Base-by-base conservation (phyloP, 257 asterid genomes). In the Striga asiatica region DNA sequence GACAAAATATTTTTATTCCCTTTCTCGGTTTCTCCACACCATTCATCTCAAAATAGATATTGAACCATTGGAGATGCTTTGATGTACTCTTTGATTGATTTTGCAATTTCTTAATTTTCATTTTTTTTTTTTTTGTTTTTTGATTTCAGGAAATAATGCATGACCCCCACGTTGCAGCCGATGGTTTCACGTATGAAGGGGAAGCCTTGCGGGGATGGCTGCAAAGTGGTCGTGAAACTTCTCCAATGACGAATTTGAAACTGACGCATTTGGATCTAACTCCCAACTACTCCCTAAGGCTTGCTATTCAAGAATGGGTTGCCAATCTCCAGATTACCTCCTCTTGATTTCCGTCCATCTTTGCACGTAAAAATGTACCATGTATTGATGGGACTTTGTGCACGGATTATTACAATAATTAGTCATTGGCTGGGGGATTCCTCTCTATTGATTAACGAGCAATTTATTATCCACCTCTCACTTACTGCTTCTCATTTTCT, bases 121-220 rank as follows among this genome's bases (percentile, higher is more conserved):
- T n/a, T n/a, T n/a, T n/a, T n/a, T n/a, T n/a, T n/a, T n/a, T n/a
- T n/a, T n/a, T n/a, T n/a, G n/a, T n/a, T n/a, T n/a, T n/a, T 63
- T 12, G 28, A 10, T 71, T 72, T 51, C 94, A 89, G 97, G 97
- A 89, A 68, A 72, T 85, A 64, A 85, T 89, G 97, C 87, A 79
- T 6, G 82, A 89, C 66, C 95, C 97, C 50, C 94, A 78, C 69
- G 84, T 85, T 45, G 96, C 94, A 7, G 92, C 96, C 0, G 97
- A 89, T 35, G 97, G 97, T 51, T 86, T 83, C 81, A 79, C 96
- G 8, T 89, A 89, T 9, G 97, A 89, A 67, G 88, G 81, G 29
- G 97, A 83, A 42, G 96, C 94, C 25, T 45, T 89, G 59, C 80
- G 72, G 5, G 91, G 70, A 23, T 89, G 97, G 97, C 71, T 85